Percentiles rank a stretch among this genome's conserved stretches.
Conservation (phyloP, 371 early-diverging fungal genomes). For the Dichotomocladium elegans region DNA sequence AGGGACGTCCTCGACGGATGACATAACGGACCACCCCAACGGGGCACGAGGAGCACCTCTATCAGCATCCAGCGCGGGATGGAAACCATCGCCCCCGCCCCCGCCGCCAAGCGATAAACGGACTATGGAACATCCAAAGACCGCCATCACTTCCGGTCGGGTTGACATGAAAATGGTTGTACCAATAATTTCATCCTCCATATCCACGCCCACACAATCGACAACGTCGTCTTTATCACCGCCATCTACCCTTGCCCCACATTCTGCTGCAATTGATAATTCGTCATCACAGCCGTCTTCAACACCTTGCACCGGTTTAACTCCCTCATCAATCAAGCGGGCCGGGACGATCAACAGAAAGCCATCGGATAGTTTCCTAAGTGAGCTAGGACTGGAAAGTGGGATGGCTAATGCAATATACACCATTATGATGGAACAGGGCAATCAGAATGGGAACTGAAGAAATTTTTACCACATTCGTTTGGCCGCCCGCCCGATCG, state of each 20-base stretch:
- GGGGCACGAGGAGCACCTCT: neutral
- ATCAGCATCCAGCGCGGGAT: neutral
- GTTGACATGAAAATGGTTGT: constrained; percentile 40
- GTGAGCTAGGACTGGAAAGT: constrained; percentile 43
- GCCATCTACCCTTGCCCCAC: neutral
- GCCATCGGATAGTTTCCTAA: constrained; percentile 27
- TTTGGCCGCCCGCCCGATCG: neutral
- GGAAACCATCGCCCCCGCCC: neutral
- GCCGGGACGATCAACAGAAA: constrained; percentile 17
- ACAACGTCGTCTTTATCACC: constrained; percentile 1
- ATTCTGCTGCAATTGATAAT: neutral
- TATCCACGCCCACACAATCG: constrained; percentile 32
- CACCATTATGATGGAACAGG: constrained; percentile 34
- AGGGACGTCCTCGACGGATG: no score
- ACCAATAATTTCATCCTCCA: constrained; percentile 42
- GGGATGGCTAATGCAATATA: constrained; percentile 47
- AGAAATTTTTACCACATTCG: neutral
- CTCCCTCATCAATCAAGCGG: constrained; percentile 9
- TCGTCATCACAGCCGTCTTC: constrained; percentile 1
- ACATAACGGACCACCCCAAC: neutral
- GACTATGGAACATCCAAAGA: constrained; percentile 11
- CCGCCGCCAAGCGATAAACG: constrained; percentile 8
- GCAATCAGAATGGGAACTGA: constrained; percentile 12
- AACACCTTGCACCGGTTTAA: neutral
- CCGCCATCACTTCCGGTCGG: constrained; percentile 34